Evolutionary conservation across 1,284 basidiomycete genomes (phyloP).

Genomic region (Spongiforma sp.): DNA sequence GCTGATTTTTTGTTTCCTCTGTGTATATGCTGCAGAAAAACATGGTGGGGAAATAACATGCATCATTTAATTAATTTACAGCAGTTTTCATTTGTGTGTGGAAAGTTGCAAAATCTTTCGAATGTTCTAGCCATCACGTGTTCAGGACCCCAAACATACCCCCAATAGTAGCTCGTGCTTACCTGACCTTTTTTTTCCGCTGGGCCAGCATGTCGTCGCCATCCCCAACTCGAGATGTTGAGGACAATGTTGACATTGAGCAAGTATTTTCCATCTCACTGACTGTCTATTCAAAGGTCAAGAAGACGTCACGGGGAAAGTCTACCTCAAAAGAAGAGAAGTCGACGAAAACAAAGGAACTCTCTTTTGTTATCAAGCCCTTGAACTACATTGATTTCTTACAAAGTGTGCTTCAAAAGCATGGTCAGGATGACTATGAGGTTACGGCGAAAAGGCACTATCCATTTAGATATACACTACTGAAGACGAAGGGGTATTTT

Average conservation of each 20-base stretch:
- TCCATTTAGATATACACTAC: background rate
- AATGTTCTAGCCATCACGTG: too few relatives aligned
- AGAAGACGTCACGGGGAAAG: background rate
- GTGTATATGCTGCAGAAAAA: background rate
- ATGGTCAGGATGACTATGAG: background rate
- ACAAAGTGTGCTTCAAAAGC: background rate
- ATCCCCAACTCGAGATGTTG: background rate
- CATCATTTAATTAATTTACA: too few relatives aligned
- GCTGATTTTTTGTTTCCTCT: background rate
- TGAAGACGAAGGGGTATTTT: slow-evolving; percentile 4
- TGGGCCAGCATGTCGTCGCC: background rate
- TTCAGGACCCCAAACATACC: too few relatives aligned
- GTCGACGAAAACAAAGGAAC: background rate
- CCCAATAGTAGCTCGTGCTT: too few relatives aligned
- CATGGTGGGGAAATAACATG: background rate
- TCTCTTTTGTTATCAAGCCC: background rate
- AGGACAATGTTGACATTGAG: background rate
- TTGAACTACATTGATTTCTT: background rate
- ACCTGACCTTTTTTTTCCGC: background rate
- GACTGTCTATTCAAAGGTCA: background rate
- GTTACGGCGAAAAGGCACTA: background rate
- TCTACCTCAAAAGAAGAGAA: background rate
- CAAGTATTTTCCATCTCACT: slow-evolving; percentile 5
- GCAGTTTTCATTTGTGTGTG: too few relatives aligned
- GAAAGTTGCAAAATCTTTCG: too few relatives aligned